These are phyloP conservation scores for Microstegium vimineum DNA, from an alignment of 176 grass and related monocot genomes.

Conservation along the genomic window DNA sequence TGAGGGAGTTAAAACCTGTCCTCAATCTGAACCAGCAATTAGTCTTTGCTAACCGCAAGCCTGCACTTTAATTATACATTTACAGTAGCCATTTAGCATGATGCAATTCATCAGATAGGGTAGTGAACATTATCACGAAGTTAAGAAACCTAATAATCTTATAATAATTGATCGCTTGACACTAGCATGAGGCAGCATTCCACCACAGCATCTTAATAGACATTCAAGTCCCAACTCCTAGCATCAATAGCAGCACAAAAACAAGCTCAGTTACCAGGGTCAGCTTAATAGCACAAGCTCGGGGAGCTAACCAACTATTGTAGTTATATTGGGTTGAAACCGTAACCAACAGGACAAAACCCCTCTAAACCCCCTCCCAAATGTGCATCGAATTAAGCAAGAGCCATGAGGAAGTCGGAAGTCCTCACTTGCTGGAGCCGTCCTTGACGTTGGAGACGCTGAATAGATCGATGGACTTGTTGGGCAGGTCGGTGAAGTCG, in stretches of 20 bases:
- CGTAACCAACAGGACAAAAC: background rate
- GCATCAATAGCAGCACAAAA: background rate
- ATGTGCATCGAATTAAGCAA: background rate
- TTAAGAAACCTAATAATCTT: background rate
- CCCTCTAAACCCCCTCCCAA: background rate
- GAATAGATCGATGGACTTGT: conserved; percentile 80
- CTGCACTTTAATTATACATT: background rate
- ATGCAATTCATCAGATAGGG: background rate
- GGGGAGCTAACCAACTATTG: background rate
- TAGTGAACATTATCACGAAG: too few species aligned
- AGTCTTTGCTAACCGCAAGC: background rate
- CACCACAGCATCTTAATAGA: background rate
- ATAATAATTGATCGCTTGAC: too few species aligned
- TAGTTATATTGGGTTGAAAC: background rate
- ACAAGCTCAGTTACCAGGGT: too few species aligned
- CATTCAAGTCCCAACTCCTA: background rate
- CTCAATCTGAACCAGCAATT: background rate
- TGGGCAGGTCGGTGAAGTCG: conserved; percentile 80
- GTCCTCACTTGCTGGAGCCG: conserved; percentile 67
- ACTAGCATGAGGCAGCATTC: background rate
- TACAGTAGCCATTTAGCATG: background rate
- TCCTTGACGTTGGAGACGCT: conserved; percentile 91
- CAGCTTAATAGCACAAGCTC: background rate
- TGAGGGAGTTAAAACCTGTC: background rate
- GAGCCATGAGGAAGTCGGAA: background rate